Conservation (phyloP, 768 basidiomycete species). For the Collybia nuda region DNA sequence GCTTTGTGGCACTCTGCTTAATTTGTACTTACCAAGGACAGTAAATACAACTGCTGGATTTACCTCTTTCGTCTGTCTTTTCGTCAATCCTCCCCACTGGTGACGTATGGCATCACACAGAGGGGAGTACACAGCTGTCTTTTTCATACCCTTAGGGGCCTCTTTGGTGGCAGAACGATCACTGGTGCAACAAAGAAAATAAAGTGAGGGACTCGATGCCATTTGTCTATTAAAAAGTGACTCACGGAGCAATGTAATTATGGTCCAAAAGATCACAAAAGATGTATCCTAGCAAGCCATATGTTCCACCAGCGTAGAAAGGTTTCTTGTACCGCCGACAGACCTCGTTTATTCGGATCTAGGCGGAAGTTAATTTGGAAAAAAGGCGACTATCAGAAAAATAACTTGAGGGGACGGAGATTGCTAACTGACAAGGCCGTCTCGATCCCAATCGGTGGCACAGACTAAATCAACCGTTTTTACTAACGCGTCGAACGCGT, state of each 20-base stretch:
- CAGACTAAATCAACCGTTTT: conserved; percentile 81
- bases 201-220: conserved; percentile 10
- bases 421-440: conserved; percentile 60
- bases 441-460: conserved; percentile 74
- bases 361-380: conserved; percentile 7
- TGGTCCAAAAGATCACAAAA: conserved; percentile 91
- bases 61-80: conserved; percentile 79
- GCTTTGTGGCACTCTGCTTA: background rate
- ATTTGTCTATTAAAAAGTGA: conserved; percentile 10
- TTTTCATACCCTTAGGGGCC: conserved; percentile 56
- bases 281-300: conserved; percentile 90
- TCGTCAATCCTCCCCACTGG: conserved; percentile 69
- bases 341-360: conserved; percentile 80
- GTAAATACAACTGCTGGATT: conserved; percentile 73
- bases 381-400: conserved; percentile 9
- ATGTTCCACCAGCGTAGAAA: conserved; percentile 91
- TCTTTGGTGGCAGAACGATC: conserved; percentile 64
- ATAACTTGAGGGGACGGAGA: conserved; percentile 3
- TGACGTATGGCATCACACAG: conserved; percentile 63
- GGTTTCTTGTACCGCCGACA: conserved; percentile 74
- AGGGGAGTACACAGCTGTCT: conserved; percentile 63
- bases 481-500: conserved; percentile 57
- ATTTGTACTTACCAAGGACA: conserved; percentile 58
- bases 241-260: conserved; percentile 84
- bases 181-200: conserved; percentile 32